phyloP scores from a whole-genome alignment of 345 rosid genomes.

The Brassica rapa region DNA sequence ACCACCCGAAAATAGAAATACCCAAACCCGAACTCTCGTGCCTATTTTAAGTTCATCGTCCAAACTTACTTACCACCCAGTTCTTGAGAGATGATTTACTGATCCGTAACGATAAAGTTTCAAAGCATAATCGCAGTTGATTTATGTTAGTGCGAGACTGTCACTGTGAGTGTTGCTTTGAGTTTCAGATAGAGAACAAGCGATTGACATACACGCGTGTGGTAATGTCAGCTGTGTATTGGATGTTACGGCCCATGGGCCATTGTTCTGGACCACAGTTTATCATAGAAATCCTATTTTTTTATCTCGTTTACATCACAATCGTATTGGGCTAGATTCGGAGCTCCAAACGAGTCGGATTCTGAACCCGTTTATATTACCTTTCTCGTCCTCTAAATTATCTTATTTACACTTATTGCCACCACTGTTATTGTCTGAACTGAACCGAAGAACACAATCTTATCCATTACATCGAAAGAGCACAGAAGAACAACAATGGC shows the following conservation, averaged over 20 bases:
- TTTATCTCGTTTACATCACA: not conserved
- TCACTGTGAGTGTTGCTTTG: too few relatives aligned
- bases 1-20: too few relatives aligned
- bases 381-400: not conserved
- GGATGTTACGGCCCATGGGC: constrained; percentile 29
- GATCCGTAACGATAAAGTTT: too few relatives aligned
- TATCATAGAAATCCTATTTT: constrained; percentile 16
- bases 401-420: constrained; percentile 18
- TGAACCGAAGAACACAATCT: constrained; percentile 31
- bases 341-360: constrained; percentile 26
- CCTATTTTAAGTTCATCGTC: too few relatives aligned
- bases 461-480: constrained; percentile 39
- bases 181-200: too few relatives aligned
- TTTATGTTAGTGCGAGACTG: too few relatives aligned
- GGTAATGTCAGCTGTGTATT: not conserved
- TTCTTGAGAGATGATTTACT: too few relatives aligned
- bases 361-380: constrained; percentile 18
- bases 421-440: constrained; percentile 20
- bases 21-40: too few relatives aligned
- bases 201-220: constrained; percentile 17
- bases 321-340: constrained; percentile 13
- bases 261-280: constrained; percentile 26
- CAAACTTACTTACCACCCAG: too few relatives aligned
- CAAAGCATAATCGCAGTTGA: too few relatives aligned
- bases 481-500: constrained; percentile 44